A percentile compares a stretch with the other conserved stretches of the same genome.
phyloP scores from a whole-genome alignment of 2,329 filamentous ascomycete species.

The Hypoxylon sp. region DNA sequence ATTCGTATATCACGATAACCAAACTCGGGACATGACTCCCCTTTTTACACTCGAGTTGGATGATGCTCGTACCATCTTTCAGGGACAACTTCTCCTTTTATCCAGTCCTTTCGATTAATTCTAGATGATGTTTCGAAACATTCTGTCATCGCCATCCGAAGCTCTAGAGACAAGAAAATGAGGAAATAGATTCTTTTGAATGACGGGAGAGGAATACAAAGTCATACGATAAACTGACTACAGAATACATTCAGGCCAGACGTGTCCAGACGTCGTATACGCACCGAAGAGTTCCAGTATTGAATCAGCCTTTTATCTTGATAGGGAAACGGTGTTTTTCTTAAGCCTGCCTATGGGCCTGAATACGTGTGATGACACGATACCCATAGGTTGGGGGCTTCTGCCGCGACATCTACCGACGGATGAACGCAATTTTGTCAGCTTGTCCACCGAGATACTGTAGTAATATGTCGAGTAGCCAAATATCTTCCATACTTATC shows the following conservation, averaged over 20 bases:
- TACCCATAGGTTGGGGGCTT: background rate
- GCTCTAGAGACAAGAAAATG: background rate
- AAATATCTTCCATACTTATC: background rate
- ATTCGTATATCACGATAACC: conserved; percentile 6
- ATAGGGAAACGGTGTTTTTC: background rate
- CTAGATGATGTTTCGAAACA: background rate
- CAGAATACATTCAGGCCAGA: background rate
- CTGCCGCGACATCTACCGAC: conserved; percentile 16
- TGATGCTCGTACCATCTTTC: conserved; percentile 35
- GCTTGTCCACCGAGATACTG: conserved; percentile 2
- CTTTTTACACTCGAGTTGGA: conserved; percentile 22
- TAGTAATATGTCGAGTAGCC: background rate
- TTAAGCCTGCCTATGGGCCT: conserved; percentile 1
- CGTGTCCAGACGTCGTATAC: background rate
- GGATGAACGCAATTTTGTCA: conserved; percentile 9
- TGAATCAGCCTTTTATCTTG: background rate
- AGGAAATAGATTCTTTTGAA: background rate
- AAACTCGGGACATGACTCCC: conserved; percentile 19
- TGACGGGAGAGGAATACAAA: conserved; percentile 4
- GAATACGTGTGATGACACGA: conserved; percentile 10
- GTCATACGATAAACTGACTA: conserved; percentile 25
- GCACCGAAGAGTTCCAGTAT: background rate
- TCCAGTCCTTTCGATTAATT: conserved; percentile 1
- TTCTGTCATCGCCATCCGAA: conserved; percentile 8
- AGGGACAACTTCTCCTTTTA: conserved; percentile 3